Conservation (phyloP, 805 yeast genomes). For the Candida silvatica region DNA sequence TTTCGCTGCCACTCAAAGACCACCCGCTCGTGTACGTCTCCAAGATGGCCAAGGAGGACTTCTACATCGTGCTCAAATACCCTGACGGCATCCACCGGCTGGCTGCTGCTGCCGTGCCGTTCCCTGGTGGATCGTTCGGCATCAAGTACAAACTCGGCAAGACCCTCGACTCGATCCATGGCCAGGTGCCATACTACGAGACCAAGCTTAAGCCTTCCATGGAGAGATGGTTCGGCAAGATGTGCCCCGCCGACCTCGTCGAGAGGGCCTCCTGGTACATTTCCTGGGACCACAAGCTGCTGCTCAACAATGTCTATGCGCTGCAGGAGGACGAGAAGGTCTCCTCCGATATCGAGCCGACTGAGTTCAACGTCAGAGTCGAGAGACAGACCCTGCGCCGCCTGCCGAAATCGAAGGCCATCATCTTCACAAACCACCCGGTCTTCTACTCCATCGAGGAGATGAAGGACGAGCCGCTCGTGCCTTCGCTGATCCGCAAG, state of each 20-base stretch:
- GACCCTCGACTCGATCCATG: conserved; percentile 55
- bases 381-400: conserved; percentile 67
- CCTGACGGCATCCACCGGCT: conserved; percentile 54
- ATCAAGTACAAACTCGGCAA: conserved; percentile 52
- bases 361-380: conserved; percentile 57
- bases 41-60: conserved; percentile 70
- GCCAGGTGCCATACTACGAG: conserved; percentile 61
- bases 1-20: conserved; percentile 49
- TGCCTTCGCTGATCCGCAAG: too few relatives aligned
- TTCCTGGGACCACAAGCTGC: conserved; percentile 62
- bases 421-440: conserved; percentile 71
- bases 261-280: conserved; percentile 73
- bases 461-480: conserved; percentile 72
- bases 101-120: conserved; percentile 69
- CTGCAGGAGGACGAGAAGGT: conserved; percentile 36
- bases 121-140: conserved; percentile 73
- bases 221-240: conserved; percentile 64
- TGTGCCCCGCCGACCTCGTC: conserved; percentile 54
- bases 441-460: conserved; percentile 73
- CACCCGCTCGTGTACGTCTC: conserved; percentile 57
- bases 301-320: conserved; percentile 48
- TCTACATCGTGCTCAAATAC: conserved; percentile 48
- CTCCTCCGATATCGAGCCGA: conserved; percentile 34
- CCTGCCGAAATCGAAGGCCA: conserved; percentile 55
- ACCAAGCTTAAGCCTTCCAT: conserved; percentile 57